phyloP scores from a whole-genome alignment of 805 yeast species.

The Myxozyma vanderwaltii region DNA sequence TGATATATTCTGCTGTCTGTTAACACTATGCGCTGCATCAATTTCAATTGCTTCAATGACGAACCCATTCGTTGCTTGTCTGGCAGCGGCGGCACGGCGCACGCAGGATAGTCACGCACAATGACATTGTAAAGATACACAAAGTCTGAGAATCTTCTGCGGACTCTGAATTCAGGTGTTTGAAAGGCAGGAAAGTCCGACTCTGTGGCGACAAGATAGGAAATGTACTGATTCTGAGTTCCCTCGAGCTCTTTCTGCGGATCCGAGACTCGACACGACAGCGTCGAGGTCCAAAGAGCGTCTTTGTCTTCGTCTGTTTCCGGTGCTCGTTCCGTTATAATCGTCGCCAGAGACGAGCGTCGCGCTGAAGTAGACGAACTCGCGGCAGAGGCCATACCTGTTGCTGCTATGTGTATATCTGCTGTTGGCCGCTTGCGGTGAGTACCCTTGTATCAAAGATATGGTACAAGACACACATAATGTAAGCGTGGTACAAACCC shows the following conservation, averaged over 20 bases:
- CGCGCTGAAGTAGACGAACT: neutral
- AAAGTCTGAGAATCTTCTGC: conserved; percentile 88
- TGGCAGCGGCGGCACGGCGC: conserved; percentile 90
- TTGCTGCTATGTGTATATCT: too few species aligned
- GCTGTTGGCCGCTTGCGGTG: too few species aligned
- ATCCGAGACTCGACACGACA: conserved; percentile 39
- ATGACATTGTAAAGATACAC: conserved; percentile 74
- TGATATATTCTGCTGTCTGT: conserved; percentile 64
- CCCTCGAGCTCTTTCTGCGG: conserved; percentile 75
- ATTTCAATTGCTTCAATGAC: neutral
- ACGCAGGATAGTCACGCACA: conserved; percentile 76
- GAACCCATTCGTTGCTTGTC: conserved; percentile 73
- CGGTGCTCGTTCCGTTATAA: conserved; percentile 32
- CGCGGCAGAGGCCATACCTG: too few species aligned
- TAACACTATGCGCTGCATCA: neutral
- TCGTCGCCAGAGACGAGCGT: conserved; percentile 31
- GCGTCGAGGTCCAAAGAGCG: conserved; percentile 30
- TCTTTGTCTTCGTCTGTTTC: conserved; percentile 32
- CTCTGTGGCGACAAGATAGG: conserved; percentile 66
- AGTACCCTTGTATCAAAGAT: too few species aligned
- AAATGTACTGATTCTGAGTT: conserved; percentile 68
- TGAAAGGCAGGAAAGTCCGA: conserved; percentile 64
- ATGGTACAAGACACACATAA: too few species aligned
- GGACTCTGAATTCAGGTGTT: conserved; percentile 50
- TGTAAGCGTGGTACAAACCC: too few species aligned